phyloP scores from a whole-genome alignment of 495 filamentous ascomycete genomes.

The Pyronema omphalodes region DNA sequence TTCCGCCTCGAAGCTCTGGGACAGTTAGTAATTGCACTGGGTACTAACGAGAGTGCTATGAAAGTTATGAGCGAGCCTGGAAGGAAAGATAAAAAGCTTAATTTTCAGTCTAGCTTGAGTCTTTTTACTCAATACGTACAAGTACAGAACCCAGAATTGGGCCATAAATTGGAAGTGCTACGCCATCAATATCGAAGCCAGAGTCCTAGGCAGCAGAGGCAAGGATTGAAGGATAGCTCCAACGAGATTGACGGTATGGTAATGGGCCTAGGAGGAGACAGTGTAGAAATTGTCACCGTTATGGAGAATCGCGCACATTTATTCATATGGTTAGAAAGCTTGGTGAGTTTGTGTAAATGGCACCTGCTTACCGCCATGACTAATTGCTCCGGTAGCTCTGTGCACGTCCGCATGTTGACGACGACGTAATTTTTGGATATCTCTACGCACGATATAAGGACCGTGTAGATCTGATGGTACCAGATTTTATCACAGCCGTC shows the following conservation, averaged over 20 bases:
- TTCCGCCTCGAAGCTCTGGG: conserved; percentile 31
- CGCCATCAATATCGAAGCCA: conserved; percentile 38
- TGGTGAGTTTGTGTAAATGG: conserved; percentile 33
- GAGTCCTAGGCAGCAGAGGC: conserved; percentile 31
- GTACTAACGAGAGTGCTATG: conserved; percentile 32
- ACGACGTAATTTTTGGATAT: conserved; percentile 56
- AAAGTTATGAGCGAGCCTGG: conserved; percentile 30
- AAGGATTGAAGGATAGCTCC: conserved; percentile 30
- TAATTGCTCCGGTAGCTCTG: conserved; percentile 37
- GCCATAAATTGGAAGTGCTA: conserved; percentile 18
- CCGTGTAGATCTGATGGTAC: conserved; percentile 52
- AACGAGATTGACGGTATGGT: conserved; percentile 34
- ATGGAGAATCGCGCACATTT: conserved; percentile 72
- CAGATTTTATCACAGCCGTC: conserved; percentile 67
- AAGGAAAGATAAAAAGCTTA: conserved; percentile 8
- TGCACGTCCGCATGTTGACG: conserved; percentile 67
- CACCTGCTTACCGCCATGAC: background rate
- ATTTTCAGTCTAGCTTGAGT: conserved; percentile 28
- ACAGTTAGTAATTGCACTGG: conserved; percentile 36
- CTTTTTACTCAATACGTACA: conserved; percentile 26
- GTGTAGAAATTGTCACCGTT: conserved; percentile 44
- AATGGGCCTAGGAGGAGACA: conserved; percentile 22
- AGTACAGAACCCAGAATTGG: conserved; percentile 27
- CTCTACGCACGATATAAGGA: conserved; percentile 70
- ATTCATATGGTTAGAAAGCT: conserved; percentile 78